These are phyloP conservation scores for Oropetium thomaeum DNA, from an alignment of 176 grass and related monocot genomes.

Conservation along the genomic window DNA sequence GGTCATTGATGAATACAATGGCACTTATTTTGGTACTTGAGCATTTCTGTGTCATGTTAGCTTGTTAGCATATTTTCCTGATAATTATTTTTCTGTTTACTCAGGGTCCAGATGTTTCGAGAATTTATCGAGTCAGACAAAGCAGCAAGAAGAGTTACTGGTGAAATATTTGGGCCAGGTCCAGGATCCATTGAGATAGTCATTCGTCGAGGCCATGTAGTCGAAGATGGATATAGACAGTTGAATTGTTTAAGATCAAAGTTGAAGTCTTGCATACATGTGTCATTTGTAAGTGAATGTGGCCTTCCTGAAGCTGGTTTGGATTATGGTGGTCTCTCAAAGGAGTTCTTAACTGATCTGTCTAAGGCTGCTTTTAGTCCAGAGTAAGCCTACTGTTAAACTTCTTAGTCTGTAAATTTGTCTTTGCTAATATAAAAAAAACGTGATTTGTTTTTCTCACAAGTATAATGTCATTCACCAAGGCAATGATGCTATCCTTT, in stretches of 20 bases:
- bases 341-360: conserved; percentile 97
- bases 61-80: conserved; percentile 29
- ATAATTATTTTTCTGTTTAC: conserved; percentile 15
- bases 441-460: neutral
- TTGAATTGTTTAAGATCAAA: conserved; percentile 76
- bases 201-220: conserved; percentile 75
- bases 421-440: neutral
- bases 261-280: conserved; percentile 86
- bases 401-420: neutral
- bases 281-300: conserved; percentile 94
- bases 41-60: conserved; percentile 19
- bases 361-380: conserved; percentile 83
- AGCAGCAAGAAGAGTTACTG: conserved; percentile 52
- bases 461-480: neutral
- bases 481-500: neutral
- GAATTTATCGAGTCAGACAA: conserved; percentile 93
- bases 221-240: conserved; percentile 94
- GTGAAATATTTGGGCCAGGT: conserved; percentile 65
- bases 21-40: neutral
- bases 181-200: conserved; percentile 80
- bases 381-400: conserved; percentile 50
- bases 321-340: conserved; percentile 93
- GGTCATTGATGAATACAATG: conserved; percentile 10
- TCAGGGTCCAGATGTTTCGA: conserved; percentile 94
- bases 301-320: conserved; percentile 98